These are phyloP conservation scores for Astragalus glycyphyllos DNA, from an alignment of 306 rosid species.

Conservation along the genomic window DNA sequence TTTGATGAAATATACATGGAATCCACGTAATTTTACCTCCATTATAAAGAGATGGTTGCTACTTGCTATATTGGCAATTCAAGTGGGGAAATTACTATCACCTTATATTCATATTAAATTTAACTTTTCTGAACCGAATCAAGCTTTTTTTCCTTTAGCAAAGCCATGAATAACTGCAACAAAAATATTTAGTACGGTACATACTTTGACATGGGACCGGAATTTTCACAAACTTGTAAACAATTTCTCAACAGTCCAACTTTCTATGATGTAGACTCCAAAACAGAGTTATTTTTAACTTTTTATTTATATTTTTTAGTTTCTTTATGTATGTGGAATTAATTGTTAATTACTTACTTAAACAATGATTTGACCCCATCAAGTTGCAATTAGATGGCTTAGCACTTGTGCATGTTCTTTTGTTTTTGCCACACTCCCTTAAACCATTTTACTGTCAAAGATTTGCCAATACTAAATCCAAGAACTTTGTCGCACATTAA, in stretches of 20 bases:
- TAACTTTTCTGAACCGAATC: neutral
- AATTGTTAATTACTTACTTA: neutral
- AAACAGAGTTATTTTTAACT: neutral
- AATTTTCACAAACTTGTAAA: neutral
- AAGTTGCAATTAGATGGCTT: constrained; percentile 2
- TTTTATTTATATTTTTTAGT: neutral
- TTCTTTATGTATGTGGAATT: neutral
- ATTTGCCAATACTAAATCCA: constrained; percentile 9
- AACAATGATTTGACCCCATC: constrained; percentile 28
- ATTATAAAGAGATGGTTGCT: no score
- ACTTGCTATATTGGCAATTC: no score
- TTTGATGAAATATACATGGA: no score
- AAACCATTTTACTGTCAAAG: constrained; percentile 13
- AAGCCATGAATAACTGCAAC: neutral
- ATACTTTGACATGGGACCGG: neutral
- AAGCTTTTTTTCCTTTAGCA: neutral
- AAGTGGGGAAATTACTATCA: no score
- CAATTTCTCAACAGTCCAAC: neutral
- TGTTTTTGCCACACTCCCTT: neutral
- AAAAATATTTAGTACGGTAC: neutral
- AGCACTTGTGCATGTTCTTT: constrained; percentile 17
- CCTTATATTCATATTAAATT: no score
- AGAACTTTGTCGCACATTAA: constrained; percentile 29
- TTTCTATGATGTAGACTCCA: neutral
- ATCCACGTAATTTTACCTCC: no score